phyloP scores from a whole-genome alignment of 441 rosid species.

The Flueggea neowawraea region DNA sequence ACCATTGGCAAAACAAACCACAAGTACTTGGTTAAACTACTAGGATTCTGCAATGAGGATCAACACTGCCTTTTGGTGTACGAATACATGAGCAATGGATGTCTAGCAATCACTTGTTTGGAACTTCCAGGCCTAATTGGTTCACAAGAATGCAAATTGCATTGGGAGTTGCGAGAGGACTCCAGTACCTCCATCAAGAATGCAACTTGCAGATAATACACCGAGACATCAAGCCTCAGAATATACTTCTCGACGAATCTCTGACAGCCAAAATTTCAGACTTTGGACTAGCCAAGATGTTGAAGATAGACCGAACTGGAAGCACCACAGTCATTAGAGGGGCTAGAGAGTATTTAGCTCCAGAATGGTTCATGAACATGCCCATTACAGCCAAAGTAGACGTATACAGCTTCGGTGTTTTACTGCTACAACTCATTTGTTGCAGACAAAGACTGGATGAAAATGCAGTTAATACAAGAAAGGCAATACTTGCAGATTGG shows the following conservation, averaged over 20 bases:
- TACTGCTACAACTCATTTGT: slow-evolving; percentile 49
- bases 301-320: slow-evolving; percentile 29
- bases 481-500: slow-evolving; percentile 38
- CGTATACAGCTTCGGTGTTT: slow-evolving; percentile 44
- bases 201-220: slow-evolving; percentile 36
- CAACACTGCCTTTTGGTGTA: slow-evolving; percentile 30
- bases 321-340: slow-evolving; percentile 32
- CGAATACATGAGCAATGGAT: slow-evolving; percentile 38
- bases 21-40: slow-evolving; percentile 31
- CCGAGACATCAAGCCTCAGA: slow-evolving; percentile 45
- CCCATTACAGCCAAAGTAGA: slow-evolving; percentile 46
- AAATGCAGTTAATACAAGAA: slow-evolving; percentile 18
- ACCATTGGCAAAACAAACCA: slow-evolving; percentile 30
- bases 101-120: slow-evolving; percentile 19
- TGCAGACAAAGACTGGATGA: slow-evolving; percentile 32
- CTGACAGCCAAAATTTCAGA: slow-evolving; percentile 31
- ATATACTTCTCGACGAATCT: slow-evolving; percentile 30
- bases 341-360: slow-evolving; percentile 35
- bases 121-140: slow-evolving; percentile 25
- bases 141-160: slow-evolving; percentile 26
- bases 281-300: slow-evolving; percentile 43
- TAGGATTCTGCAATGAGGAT: slow-evolving; percentile 34
- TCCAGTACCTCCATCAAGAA: slow-evolving; percentile 39
- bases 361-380: slow-evolving; percentile 42
- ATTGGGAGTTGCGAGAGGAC: slow-evolving; percentile 31